These are phyloP conservation scores for Gypsophila paniculata DNA, from an alignment of 179 eudicot species.

Conservation along the genomic window DNA sequence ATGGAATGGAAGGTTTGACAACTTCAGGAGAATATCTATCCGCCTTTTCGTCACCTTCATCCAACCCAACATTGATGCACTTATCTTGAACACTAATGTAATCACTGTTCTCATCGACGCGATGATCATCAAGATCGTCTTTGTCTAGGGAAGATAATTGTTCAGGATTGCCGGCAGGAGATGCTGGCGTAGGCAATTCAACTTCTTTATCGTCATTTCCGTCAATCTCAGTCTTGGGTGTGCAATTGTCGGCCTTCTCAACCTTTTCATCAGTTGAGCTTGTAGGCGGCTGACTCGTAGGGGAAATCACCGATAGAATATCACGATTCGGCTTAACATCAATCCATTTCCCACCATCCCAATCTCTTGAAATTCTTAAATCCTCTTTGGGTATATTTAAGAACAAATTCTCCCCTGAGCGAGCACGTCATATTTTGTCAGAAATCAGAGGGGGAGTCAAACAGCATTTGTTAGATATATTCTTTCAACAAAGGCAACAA, in stretches of 20 bases:
- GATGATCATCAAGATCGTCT: conserved; percentile 20
- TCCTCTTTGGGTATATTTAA: conserved; percentile 45
- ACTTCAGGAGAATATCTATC: conserved; percentile 23
- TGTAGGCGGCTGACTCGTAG: conserved; percentile 32
- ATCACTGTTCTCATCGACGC: conserved; percentile 19
- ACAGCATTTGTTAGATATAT: background rate
- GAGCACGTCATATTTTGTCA: conserved; percentile 6
- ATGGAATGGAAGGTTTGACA: conserved; percentile 19
- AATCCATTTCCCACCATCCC: conserved; percentile 75
- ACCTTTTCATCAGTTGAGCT: conserved; percentile 33
- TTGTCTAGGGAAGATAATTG: conserved; percentile 17
- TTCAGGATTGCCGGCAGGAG: conserved; percentile 23
- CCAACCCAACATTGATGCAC: conserved; percentile 12
- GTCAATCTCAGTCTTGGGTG: conserved; percentile 24
- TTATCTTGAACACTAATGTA: conserved; percentile 4
- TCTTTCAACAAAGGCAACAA: background rate
- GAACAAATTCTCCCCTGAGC: conserved; percentile 66
- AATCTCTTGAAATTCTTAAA: conserved; percentile 80
- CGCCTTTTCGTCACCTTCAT: conserved; percentile 13
- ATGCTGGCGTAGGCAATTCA: conserved; percentile 26
- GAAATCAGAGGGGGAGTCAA: background rate
- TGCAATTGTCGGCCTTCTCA: conserved; percentile 35
- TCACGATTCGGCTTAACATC: conserved; percentile 50
- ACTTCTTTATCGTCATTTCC: conserved; percentile 33
- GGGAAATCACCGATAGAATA: conserved; percentile 36